Evolutionary conservation across 768 basidiomycete species (phyloP), one percentile per base, ranked within the genome.

Genomic region (Lentinula detonsa): DNA sequence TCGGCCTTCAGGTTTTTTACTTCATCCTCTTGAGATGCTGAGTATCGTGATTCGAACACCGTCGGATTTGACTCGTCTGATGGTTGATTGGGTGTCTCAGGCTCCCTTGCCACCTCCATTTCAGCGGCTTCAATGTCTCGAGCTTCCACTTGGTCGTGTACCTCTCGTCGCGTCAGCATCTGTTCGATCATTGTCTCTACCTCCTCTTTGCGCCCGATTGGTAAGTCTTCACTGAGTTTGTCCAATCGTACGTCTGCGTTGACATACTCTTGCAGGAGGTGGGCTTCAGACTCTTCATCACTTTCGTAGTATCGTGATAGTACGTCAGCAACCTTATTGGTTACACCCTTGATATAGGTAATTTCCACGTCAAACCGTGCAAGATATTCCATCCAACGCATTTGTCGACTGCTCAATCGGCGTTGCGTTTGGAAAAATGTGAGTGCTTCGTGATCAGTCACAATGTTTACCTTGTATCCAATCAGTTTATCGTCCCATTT

Each of bases 301-400:
- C 63, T 57, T 51, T 67, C 57, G 49, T 68, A 71, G 46, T 71
- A 72, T 0, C 65, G 60, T 1, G 69, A 73, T 5, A 72, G 42
- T 9, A 49, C 57, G 52, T 73, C 69, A 0, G 66, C 70, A 10
- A 71, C 71, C 6, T 42, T 61, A 28, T 70, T 70, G 6, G 66
- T 16, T 28, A 37, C 39, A 1, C 72, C 74, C 42, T 68, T 65
- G 7, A 72, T 67, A 60, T 72, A 71, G 1, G 37, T 59, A 8
- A 64, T 64, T 2, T 62, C 51, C 16, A 51, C 4, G 37, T 63
- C 50, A 40, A 63, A 64, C 11, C 63, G 33, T 5, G 18, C 9
- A 2, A 64, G 33, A 31, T 64, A 75, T 42, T 64, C 63, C 55
- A 59, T 58, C 60, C 54, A 65, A 9, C 60, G 57, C 66, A 4